These are phyloP conservation scores for Panicum virgatum DNA, from an alignment of 202 grass and related monocot genomes.

Conservation along the genomic window DNA sequence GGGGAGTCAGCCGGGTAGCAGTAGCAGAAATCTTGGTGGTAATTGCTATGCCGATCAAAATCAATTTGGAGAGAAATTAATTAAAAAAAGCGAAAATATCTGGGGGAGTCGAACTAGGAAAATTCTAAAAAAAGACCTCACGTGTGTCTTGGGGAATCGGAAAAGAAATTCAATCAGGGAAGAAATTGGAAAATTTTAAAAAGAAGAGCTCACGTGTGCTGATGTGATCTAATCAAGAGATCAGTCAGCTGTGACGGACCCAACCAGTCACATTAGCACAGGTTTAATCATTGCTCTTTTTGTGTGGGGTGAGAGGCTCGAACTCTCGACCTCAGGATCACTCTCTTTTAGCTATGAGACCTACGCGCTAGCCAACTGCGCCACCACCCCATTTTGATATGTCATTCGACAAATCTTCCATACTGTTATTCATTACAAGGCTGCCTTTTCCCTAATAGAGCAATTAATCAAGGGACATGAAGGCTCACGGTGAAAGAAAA, in stretches of 20 bases:
- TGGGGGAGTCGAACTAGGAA: too few relatives aligned
- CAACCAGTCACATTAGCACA: constrained; percentile 16
- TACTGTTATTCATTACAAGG: neutral
- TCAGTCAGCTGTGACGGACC: constrained; percentile 9
- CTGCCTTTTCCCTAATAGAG: too few relatives aligned
- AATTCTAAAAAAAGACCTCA: neutral
- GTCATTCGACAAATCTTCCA: neutral
- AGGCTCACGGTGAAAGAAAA: too few relatives aligned
- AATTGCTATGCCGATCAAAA: neutral
- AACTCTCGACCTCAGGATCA: constrained; percentile 73
- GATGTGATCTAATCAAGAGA: constrained; percentile 30
- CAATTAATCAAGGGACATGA: too few relatives aligned
- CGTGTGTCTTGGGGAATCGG: too few relatives aligned
- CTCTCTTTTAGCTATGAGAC: constrained; percentile 44
- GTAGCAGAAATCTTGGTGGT: neutral
- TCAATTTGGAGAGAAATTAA: too few relatives aligned
- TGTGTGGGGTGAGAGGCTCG: constrained; percentile 69
- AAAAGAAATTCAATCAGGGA: too few relatives aligned
- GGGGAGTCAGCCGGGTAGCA: neutral
- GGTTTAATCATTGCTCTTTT: constrained; percentile 24
- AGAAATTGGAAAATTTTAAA: too few relatives aligned
- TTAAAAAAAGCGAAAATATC: too few relatives aligned
- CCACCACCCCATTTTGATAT: neutral
- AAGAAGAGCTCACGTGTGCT: constrained; percentile 28
- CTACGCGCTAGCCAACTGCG: constrained; percentile 44